Evolutionary conservation across 768 basidiomycete genomes (phyloP).

Genomic region (Pleurotus sapidus): DNA sequence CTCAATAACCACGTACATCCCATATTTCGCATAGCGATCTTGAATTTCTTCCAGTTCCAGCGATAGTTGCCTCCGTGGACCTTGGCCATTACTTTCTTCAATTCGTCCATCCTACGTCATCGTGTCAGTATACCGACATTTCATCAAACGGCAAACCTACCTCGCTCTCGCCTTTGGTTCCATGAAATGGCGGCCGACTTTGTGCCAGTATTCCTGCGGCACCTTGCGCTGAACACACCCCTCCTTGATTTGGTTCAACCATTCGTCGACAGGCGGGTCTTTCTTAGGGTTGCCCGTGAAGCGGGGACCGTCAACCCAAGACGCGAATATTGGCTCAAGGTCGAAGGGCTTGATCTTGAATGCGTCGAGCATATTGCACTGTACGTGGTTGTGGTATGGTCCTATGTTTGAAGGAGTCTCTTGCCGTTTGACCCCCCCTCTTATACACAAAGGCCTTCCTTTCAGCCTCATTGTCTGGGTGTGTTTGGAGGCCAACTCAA

Average conservation of each 20-base stretch:
- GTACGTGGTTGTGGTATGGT: not conserved
- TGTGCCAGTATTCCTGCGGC: slow-evolving; percentile 82
- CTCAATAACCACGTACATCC: slow-evolving; percentile 54
- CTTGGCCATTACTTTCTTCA: slow-evolving; percentile 71
- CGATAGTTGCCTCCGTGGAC: slow-evolving; percentile 75
- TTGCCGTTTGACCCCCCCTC: not conserved
- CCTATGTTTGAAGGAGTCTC: not conserved
- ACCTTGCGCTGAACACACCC: slow-evolving; percentile 71
- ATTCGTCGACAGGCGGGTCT: slow-evolving; percentile 67
- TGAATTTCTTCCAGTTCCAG: slow-evolving; percentile 85
- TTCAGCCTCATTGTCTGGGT: slow-evolving; percentile 6
- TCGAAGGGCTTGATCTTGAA: slow-evolving; percentile 81
- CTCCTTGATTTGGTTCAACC: slow-evolving; percentile 68
- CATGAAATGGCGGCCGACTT: slow-evolving; percentile 76
- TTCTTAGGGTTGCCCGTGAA: slow-evolving; percentile 70
- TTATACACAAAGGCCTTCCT: slow-evolving; percentile 1
- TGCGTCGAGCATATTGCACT: slow-evolving; percentile 54
- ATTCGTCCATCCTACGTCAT: slow-evolving; percentile 49
- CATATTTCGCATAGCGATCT: slow-evolving; percentile 76
- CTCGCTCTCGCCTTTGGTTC: slow-evolving; percentile 65
- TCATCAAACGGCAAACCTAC: slow-evolving; percentile 18
- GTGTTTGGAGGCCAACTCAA: not conserved
- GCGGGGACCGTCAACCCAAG: slow-evolving; percentile 65
- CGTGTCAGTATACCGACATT: not conserved
- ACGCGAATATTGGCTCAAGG: slow-evolving; percentile 61